Evolutionary conservation across 805 yeast genomes (phyloP).

Genomic region (Candida fluviatilis): DNA sequence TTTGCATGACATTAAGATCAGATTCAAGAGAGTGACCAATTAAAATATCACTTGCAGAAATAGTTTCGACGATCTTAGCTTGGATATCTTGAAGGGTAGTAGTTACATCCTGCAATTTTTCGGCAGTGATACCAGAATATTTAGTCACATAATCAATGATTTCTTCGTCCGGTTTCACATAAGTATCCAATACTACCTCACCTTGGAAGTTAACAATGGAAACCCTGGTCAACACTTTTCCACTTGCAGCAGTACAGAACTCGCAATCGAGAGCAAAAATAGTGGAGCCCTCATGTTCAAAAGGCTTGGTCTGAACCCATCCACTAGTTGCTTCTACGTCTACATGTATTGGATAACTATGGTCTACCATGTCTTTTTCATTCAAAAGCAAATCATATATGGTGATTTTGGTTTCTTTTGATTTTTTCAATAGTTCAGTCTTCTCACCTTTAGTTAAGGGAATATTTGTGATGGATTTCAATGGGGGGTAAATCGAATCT

Average conservation of each 20-base stretch:
- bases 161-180: slow-evolving; percentile 71
- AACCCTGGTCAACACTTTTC: slow-evolving; percentile 70
- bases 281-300: slow-evolving; percentile 56
- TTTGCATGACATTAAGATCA: slow-evolving; percentile 66
- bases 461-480: slow-evolving; percentile 51
- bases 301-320: slow-evolving; percentile 36
- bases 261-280: slow-evolving; percentile 90
- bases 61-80: slow-evolving; percentile 39
- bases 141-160: slow-evolving; percentile 78
- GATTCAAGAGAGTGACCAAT: slow-evolving; percentile 90
- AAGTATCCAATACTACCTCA: slow-evolving; percentile 60
- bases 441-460: slow-evolving; percentile 57
- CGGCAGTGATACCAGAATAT: slow-evolving; percentile 85
- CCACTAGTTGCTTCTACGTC: slow-evolving; percentile 5
- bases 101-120: slow-evolving; percentile 54
- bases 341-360: slow-evolving; percentile 59
- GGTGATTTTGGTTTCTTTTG: slow-evolving; percentile 33
- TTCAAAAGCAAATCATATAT: slow-evolving; percentile 53
- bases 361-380: slow-evolving; percentile 41
- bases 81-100: slow-evolving; percentile 70
- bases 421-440: slow-evolving; percentile 29
- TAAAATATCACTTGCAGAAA: slow-evolving; percentile 58
- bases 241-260: slow-evolving; percentile 68
- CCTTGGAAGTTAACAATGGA: slow-evolving; percentile 66
- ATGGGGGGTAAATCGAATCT: slow-evolving; percentile 50